Percentiles rank a stretch among this genome's conserved stretches.
These are phyloP conservation scores for Aspergillus tubingensis DNA, from an alignment of 2,329 filamentous ascomycete genomes.

Conservation along the genomic window DNA sequence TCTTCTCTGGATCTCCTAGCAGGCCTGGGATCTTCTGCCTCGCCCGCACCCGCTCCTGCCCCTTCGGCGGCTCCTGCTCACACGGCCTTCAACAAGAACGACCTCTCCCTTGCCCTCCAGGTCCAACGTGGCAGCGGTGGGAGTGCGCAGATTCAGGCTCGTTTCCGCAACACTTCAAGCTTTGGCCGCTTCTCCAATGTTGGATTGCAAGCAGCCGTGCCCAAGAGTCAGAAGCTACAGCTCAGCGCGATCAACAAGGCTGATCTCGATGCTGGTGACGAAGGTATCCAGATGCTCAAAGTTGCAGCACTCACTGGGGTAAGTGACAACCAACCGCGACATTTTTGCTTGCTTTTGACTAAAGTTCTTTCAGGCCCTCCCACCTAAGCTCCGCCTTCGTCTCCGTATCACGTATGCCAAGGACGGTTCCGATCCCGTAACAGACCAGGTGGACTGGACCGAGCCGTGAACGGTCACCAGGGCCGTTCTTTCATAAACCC, in stretches of 20 bases:
- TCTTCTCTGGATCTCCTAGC: constrained; percentile 38
- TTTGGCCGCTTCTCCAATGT: constrained; percentile 70
- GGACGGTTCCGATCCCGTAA: constrained; percentile 68
- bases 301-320: constrained; percentile 84
- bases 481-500: neutral
- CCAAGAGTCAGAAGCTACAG: constrained; percentile 93
- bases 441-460: constrained; percentile 96
- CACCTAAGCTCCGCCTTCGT: constrained; percentile 71
- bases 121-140: constrained; percentile 72
- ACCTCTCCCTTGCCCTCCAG: constrained; percentile 76
- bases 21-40: constrained; percentile 50
- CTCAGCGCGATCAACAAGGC: constrained; percentile 83
- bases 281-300: constrained; percentile 89
- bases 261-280: constrained; percentile 73
- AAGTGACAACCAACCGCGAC: constrained; percentile 53
- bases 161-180: constrained; percentile 76
- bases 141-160: constrained; percentile 76
- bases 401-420: constrained; percentile 80
- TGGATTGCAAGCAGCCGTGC: constrained; percentile 89
- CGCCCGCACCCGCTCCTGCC: constrained; percentile 53
- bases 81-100: constrained; percentile 83
- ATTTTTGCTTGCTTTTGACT: constrained; percentile 23
- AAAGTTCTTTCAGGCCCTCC: constrained; percentile 61
- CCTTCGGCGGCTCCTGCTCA: constrained; percentile 54
- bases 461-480: constrained; percentile 60